A percentile compares a stretch with the other conserved stretches of the same genome.
Evolutionary conservation across 208 protist genomes (phyloP).

Genomic region (Spongospora subterranea): DNA sequence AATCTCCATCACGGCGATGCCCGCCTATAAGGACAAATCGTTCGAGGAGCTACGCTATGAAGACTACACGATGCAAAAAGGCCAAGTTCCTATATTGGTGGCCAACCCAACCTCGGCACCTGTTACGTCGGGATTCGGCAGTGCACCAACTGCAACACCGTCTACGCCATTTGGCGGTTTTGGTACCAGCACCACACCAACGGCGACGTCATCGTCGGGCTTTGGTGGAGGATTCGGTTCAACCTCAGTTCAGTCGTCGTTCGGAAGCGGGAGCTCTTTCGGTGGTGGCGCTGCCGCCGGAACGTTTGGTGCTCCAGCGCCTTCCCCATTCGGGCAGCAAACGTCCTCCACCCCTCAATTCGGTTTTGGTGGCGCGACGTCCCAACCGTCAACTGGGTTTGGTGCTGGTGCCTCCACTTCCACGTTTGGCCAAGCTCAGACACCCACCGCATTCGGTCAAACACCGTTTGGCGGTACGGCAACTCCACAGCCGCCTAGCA

Average conservation of each 20-base stretch:
- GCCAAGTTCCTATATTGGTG: neutral
- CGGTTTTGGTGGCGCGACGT: conserved; percentile 22
- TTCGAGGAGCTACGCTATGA: conserved; percentile 57
- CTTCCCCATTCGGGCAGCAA: neutral
- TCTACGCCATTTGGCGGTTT: conserved; percentile 14
- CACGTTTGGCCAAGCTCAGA: neutral
- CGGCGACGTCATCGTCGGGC: neutral
- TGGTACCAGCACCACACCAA: neutral
- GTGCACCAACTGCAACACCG: neutral
- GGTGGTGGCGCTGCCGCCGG: neutral
- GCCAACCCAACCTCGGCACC: neutral
- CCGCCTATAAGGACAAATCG: conserved; percentile 55
- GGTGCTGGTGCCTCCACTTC: neutral
- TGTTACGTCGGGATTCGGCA: neutral
- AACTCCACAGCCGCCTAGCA: neutral
- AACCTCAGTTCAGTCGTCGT: neutral
- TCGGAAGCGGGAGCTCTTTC: neutral
- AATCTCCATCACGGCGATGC: conserved; percentile 37
- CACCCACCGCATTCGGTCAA: neutral
- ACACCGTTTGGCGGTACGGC: too few species aligned
- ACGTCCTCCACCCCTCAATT: neutral
- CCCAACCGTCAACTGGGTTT: conserved; percentile 35
- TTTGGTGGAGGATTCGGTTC: neutral
- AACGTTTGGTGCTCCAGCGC: neutral
- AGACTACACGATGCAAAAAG: neutral